Percentiles rank a stretch among this genome's conserved stretches.
Evolutionary conservation across 805 yeast genomes (phyloP).

Genomic region (Candida quercuum): DNA sequence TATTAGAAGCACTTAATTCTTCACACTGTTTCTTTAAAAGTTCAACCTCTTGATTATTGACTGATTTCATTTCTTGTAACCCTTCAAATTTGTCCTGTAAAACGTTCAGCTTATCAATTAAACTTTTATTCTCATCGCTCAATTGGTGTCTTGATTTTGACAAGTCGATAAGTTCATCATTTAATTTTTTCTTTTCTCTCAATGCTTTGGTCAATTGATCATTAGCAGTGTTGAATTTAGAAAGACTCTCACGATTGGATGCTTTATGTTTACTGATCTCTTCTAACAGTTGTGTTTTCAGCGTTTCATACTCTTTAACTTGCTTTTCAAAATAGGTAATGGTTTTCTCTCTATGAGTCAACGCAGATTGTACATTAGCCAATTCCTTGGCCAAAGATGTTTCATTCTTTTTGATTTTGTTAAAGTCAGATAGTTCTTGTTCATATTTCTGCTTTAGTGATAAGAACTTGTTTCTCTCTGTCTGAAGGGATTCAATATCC

Average conservation of each 20-base stretch:
- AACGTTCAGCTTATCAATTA: constrained; percentile 36
- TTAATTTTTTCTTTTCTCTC: constrained; percentile 32
- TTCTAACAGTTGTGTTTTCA: constrained; percentile 20
- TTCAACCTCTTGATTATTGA: constrained; percentile 39
- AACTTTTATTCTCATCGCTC: constrained; percentile 33
- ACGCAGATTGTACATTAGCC: constrained; percentile 6
- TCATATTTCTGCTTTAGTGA: constrained; percentile 19
- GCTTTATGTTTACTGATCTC: constrained; percentile 20
- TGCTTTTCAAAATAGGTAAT: constrained; percentile 34
- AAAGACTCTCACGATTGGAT: constrained; percentile 22
- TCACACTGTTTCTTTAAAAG: constrained; percentile 62
- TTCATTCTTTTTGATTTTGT: constrained; percentile 19
- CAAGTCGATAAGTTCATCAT: constrained; percentile 34
- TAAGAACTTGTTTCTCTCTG: constrained; percentile 15
- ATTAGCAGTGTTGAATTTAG: constrained; percentile 27
- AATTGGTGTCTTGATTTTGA: constrained; percentile 30
- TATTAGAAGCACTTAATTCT: constrained; percentile 59
- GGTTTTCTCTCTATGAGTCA: constrained; percentile 32
- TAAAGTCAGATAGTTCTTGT: constrained; percentile 12
- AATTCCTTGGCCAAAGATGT: constrained; percentile 20
- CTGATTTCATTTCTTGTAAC: constrained; percentile 28
- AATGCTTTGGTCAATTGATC: constrained; percentile 24
- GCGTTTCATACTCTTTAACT: constrained; percentile 30
- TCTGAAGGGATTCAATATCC: constrained; percentile 16
- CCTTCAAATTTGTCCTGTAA: constrained; percentile 34